Base-by-base conservation (phyloP, 345 rosid species). In the Linum tenue region DNA sequence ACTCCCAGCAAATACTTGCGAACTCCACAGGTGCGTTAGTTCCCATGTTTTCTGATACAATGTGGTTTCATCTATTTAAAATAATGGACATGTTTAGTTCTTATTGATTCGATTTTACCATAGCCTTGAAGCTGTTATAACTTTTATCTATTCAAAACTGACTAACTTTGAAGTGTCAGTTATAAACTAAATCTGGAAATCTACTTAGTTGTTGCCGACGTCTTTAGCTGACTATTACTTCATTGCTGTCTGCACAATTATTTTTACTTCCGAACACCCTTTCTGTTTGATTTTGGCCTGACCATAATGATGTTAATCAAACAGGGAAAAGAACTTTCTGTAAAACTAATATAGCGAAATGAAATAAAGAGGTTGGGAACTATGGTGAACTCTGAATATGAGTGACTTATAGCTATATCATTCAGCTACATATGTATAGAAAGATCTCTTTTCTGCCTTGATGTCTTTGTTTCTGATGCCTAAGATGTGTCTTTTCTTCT, bases 281-380 rank as follows among this genome's bases (percentile, higher is more conserved):
- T 44, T 44, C 12, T 44, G 0, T 44, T 7, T 44, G 12, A 44
- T 44, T 44, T 44, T 44, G 44, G 44, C 51, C 51, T 44, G 51
- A 2, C 51, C 51, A 44, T 44, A 14, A 22, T 22, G 31, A 44
- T 44, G 10, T 44, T 44, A 44, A 44, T 14, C 2, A 44, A 44
- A 44, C 51, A 4, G 51, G 51, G 12, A 9, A 7, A 14, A 7
- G 7, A 44, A 44, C 51, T 44, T 44, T 44, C 12, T 14, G 11
- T 44, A 3, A 2, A 8, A 44, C 10, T 44, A 1, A 44, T 44
- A 7, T 14, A 44, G 66, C 43, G 48, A 63, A 55, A 15, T 39
- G 53, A 37, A 48, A 62, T 56, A 31, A 63, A 35, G 41, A 67
- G 67, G 50, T 62, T 61, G 5, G 39, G 42, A 36, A 44, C 39